phyloP scores from a whole-genome alignment of 805 yeast genomes.

The Dipodascopsis uninucleata region DNA sequence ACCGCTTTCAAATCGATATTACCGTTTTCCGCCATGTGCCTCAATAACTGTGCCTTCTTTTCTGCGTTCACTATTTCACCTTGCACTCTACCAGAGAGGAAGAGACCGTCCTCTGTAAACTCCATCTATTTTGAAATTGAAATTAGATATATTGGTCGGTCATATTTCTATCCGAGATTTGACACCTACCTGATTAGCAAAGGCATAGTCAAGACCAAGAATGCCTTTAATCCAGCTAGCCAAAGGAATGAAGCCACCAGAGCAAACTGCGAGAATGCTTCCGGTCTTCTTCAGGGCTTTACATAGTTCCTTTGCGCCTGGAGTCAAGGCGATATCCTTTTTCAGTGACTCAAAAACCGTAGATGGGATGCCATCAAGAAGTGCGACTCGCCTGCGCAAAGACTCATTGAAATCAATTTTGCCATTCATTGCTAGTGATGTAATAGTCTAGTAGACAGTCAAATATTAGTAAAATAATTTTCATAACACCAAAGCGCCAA shows the following conservation, averaged over 20 bases:
- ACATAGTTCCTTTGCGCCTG: constrained; percentile 76
- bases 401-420: constrained; percentile 88
- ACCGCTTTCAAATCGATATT: constrained; percentile 44
- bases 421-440: constrained; percentile 95
- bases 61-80: constrained; percentile 87
- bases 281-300: constrained; percentile 58
- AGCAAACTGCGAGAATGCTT: constrained; percentile 74
- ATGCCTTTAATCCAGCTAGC: constrained; percentile 69
- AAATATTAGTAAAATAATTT: background rate
- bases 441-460: constrained; percentile 46
- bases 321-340: constrained; percentile 65
- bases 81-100: constrained; percentile 67
- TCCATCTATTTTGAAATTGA: constrained; percentile 37
- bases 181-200: constrained; percentile 56
- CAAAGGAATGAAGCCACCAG: constrained; percentile 92
- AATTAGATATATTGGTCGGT: too few relatives aligned
- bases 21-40: constrained; percentile 56
- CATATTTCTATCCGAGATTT: too few relatives aligned
- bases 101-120: constrained; percentile 40
- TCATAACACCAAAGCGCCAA: background rate
- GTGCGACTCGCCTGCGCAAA: constrained; percentile 63
- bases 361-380: constrained; percentile 79
- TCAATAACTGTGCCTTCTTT: constrained; percentile 70
- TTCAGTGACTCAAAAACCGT: constrained; percentile 77
- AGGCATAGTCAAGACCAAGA: constrained; percentile 78